Evolutionary conservation across 768 basidiomycete species (phyloP).

Genomic region (Leccinum variicolor): DNA sequence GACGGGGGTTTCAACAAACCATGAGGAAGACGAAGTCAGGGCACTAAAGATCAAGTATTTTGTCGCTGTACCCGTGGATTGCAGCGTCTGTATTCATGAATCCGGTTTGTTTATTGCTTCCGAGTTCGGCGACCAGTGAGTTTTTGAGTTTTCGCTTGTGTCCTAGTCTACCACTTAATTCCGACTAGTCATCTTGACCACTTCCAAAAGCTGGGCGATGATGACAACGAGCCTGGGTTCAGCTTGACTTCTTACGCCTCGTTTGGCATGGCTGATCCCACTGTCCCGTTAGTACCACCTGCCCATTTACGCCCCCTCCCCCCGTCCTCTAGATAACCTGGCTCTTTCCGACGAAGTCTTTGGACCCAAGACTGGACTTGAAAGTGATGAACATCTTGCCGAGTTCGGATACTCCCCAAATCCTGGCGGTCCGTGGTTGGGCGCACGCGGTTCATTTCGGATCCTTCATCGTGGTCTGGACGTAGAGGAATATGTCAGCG

Average conservation of each 20-base stretch:
- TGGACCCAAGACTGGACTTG: constrained; percentile 90
- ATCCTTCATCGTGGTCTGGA: constrained; percentile 93
- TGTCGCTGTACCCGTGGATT: constrained; percentile 94
- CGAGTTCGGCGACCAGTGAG: constrained; percentile 97
- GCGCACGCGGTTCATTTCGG: constrained; percentile 82
- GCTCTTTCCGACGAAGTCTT: constrained; percentile 85
- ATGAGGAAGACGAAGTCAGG: constrained; percentile 93
- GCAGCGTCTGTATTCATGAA: constrained; percentile 93
- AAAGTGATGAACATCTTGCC: constrained; percentile 88
- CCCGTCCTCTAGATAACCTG: constrained; percentile 83
- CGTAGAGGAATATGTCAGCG: constrained; percentile 91
- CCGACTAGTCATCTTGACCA: constrained; percentile 81
- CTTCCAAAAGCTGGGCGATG: constrained; percentile 97
- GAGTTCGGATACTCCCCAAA: constrained; percentile 93
- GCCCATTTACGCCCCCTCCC: constrained; percentile 69
- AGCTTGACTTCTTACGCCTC: constrained; percentile 83
- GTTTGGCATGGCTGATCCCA: constrained; percentile 78
- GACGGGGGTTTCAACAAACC: constrained; percentile 98
- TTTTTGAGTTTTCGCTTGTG: constrained; percentile 42
- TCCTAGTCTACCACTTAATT: constrained; percentile 9
- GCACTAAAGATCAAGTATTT: constrained; percentile 98
- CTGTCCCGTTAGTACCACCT: constrained; percentile 53
- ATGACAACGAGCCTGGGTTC: constrained; percentile 91
- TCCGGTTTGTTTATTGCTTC: constrained; percentile 97
- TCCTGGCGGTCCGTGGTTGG: constrained; percentile 93